Conservation (phyloP, 306 rosid species). For the Ochetophila trinervis region DNA sequence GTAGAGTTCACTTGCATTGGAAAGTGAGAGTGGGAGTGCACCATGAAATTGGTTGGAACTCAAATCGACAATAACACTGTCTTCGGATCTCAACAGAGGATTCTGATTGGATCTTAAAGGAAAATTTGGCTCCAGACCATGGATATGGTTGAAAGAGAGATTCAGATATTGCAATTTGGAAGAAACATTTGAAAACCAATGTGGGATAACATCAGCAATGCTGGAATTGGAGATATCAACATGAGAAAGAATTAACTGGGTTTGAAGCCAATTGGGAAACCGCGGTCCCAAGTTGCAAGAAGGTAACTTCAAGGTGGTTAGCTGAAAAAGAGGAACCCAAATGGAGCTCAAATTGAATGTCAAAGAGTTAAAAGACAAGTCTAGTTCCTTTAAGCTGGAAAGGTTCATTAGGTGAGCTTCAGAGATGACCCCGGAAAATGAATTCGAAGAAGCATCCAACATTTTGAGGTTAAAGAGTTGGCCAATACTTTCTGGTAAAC, state of each 20-base stretch:
- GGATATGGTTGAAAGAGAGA: not conserved
- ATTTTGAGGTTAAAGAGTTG: not conserved
- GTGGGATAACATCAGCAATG: not conserved
- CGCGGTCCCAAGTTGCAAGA: conserved; percentile 6
- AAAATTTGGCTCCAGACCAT: not conserved
- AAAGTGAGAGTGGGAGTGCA: conserved; percentile 9
- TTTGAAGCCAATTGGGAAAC: conserved; percentile 24
- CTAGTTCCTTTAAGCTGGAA: not conserved
- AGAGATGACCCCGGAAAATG: not conserved
- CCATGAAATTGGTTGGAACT: conserved; percentile 30
- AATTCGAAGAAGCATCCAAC: not conserved
- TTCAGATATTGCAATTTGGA: not conserved
- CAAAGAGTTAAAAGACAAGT: not conserved
- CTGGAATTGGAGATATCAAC: not conserved
- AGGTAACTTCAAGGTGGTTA: rapidly evolving
- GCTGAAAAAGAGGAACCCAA: conserved; percentile 24
- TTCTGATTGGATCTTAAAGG: rapidly evolving
- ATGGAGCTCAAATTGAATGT: not conserved
- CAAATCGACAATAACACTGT: conserved; percentile 19
- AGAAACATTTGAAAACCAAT: conserved; percentile 5
- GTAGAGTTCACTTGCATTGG: not conserved
- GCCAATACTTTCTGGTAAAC: conserved; percentile 10
- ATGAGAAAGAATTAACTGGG: not conserved
- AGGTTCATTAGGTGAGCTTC: conserved; percentile 1
- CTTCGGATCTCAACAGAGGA: too few relatives aligned